These are phyloP conservation scores for Aurifilum marmelostoma DNA, from an alignment of 2,329 filamentous ascomycete genomes.

Conservation along the genomic window DNA sequence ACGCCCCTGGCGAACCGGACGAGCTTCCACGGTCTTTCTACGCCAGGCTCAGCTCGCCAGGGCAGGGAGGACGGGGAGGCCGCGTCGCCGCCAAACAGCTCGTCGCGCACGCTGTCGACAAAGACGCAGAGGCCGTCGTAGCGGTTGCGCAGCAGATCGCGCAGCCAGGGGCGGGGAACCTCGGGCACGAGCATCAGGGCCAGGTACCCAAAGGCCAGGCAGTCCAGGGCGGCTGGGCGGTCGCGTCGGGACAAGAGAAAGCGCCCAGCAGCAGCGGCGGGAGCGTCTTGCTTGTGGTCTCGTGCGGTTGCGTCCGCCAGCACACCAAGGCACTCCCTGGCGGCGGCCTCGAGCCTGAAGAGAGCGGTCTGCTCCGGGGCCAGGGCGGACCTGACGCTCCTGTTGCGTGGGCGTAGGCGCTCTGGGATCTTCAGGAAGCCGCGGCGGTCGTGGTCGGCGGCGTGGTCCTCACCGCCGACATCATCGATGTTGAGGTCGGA, in stretches of 20 bases:
- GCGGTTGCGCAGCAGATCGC: conserved; percentile 33
- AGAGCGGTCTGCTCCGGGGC: conserved; percentile 71
- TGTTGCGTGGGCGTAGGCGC: conserved; percentile 56
- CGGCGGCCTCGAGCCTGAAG: conserved; percentile 76
- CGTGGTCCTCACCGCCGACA: conserved; percentile 38
- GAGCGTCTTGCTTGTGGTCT: too few relatives aligned
- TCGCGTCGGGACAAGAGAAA: conserved; percentile 19
- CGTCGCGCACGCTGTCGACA: conserved; percentile 31
- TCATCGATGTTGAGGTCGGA: conserved; percentile 65
- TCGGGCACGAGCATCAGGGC: conserved; percentile 64
- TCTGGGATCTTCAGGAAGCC: conserved; percentile 41
- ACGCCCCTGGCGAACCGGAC: conserved; percentile 25
- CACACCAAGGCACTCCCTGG: conserved; percentile 71
- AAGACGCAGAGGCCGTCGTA: conserved; percentile 34
- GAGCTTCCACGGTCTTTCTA: conserved; percentile 12
- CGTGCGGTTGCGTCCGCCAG: conserved; percentile 66
- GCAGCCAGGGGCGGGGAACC: conserved; percentile 41
- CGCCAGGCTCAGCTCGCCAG: conserved; percentile 4
- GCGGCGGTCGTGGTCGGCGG: conserved; percentile 31
- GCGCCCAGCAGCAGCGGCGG: conserved; percentile 35
- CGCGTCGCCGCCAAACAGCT: conserved; percentile 26
- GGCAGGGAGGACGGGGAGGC: conserved; percentile 24
- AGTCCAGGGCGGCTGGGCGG: conserved; percentile 70
- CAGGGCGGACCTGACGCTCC: conserved; percentile 64
- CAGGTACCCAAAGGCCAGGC: conserved; percentile 79